These are phyloP conservation scores for Emergomyces pasteurianus DNA, from an alignment of 2,329 filamentous ascomycete genomes.

Conservation along the genomic window DNA sequence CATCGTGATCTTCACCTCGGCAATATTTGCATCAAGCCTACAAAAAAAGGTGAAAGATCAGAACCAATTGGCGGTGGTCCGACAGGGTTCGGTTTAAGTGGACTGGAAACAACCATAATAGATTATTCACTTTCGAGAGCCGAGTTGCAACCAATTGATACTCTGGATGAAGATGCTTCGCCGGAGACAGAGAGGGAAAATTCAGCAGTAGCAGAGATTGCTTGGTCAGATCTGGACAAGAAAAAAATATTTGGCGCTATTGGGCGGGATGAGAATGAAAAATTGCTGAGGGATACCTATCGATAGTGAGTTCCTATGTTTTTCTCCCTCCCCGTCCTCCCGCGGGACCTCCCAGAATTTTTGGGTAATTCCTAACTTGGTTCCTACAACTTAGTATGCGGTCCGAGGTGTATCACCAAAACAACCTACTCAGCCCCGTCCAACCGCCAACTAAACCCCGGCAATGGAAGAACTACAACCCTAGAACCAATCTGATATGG, in stretches of 20 bases:
- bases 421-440: conserved; percentile 31
- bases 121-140: conserved; percentile 58
- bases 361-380: not conserved
- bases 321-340: too few relatives aligned
- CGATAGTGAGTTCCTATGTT: conserved; percentile 22
- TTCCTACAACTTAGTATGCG: conserved; percentile 23
- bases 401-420: conserved; percentile 27
- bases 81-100: conserved; percentile 40
- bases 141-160: conserved; percentile 27
- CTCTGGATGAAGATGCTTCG: conserved; percentile 13
- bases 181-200: not conserved
- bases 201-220: conserved; percentile 14
- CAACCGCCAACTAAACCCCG: conserved; percentile 23
- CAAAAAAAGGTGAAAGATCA: conserved; percentile 17
- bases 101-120: conserved; percentile 51
- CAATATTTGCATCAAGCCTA: conserved; percentile 49
- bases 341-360: too few relatives aligned
- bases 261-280: conserved; percentile 31
- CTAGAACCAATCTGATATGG: conserved; percentile 53
- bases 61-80: conserved; percentile 19
- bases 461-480: conserved; percentile 45
- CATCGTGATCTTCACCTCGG: conserved; percentile 55
- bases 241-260: conserved; percentile 33
- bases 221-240: conserved; percentile 32
- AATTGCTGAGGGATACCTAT: conserved; percentile 30